Evolutionary conservation across 2,329 filamentous ascomycete genomes (phyloP).

Genomic region (Sclerotinia nivalis): DNA sequence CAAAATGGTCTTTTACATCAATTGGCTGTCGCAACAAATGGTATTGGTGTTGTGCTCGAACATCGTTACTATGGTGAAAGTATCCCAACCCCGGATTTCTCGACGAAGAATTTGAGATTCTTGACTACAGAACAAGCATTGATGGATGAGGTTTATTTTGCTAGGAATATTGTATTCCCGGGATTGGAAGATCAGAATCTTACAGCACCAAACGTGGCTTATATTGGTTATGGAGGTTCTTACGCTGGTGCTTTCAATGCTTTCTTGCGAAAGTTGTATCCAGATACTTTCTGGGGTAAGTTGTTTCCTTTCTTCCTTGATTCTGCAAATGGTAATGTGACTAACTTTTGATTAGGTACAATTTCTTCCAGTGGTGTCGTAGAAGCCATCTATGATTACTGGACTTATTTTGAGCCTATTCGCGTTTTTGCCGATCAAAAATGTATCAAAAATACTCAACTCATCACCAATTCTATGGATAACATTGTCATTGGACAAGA

Average conservation of each 20-base stretch:
- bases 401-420: constrained; percentile 62
- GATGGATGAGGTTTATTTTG: constrained; percentile 81
- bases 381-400: constrained; percentile 75
- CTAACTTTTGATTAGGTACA: constrained; percentile 45
- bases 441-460: constrained; percentile 66
- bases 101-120: constrained; percentile 72
- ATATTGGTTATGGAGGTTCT: constrained; percentile 79
- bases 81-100: constrained; percentile 66
- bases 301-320: not conserved
- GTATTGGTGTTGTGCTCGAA: constrained; percentile 78
- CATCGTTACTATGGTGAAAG: constrained; percentile 85
- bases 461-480: constrained; percentile 59
- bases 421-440: constrained; percentile 56
- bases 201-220: constrained; percentile 65
- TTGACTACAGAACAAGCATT: constrained; percentile 80
- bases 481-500: constrained; percentile 55
- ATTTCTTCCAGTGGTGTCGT: constrained; percentile 82
- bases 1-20: constrained; percentile 76
- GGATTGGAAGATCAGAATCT: constrained; percentile 68
- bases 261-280: constrained; percentile 74
- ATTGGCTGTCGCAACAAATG: constrained; percentile 68
- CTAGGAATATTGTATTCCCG: constrained; percentile 67
- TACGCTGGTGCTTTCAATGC: constrained; percentile 82
- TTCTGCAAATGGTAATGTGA: not conserved
- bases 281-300: constrained; percentile 71